Percentiles rank a stretch among this genome's conserved stretches.
Conservation (phyloP, 805 yeast genomes). For the Teunomyces tritomae region DNA sequence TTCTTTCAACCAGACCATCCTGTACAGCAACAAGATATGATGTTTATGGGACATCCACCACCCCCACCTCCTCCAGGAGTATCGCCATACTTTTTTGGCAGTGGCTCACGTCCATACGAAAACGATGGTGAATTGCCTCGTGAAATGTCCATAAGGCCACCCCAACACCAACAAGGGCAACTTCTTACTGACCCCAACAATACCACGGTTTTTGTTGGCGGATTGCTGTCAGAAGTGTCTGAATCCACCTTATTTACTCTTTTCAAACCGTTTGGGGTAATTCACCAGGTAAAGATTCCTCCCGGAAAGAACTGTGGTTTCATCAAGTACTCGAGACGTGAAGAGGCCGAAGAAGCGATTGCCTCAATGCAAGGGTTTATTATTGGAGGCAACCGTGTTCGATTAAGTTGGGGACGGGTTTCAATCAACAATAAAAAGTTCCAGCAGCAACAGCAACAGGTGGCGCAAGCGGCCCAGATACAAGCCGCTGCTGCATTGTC, state of each 20-base stretch:
- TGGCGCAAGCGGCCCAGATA: slow-evolving; percentile 34
- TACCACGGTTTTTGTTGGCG: slow-evolving; percentile 79
- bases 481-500: slow-evolving; percentile 38
- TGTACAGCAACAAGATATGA: slow-evolving; percentile 13
- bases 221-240: slow-evolving; percentile 59
- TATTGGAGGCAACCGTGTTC: slow-evolving; percentile 76
- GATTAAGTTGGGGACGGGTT: slow-evolving; percentile 84
- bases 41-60: slow-evolving; percentile 13
- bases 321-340: slow-evolving; percentile 74
- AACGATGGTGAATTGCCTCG: neutral
- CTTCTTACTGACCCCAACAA: slow-evolving; percentile 55
- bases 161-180: slow-evolving; percentile 12
- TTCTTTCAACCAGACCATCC: slow-evolving; percentile 6
- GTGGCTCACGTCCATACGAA: slow-evolving; percentile 2
- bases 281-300: slow-evolving; percentile 70
- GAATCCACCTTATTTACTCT: slow-evolving; percentile 60
- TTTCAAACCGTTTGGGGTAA: slow-evolving; percentile 73
- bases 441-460: slow-evolving; percentile 29
- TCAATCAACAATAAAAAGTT: slow-evolving; percentile 31
- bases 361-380: slow-evolving; percentile 87
- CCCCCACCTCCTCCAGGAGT: slow-evolving; percentile 12
- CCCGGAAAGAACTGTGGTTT: slow-evolving; percentile 86
- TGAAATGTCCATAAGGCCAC: neutral
- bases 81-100: slow-evolving; percentile 7
- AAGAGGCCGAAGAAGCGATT: slow-evolving; percentile 83